Percentiles rank a stretch among this genome's conserved stretches.
Conservation (phyloP, 2,329 filamentous ascomycete species). For the Graphilbum fragrans region DNA sequence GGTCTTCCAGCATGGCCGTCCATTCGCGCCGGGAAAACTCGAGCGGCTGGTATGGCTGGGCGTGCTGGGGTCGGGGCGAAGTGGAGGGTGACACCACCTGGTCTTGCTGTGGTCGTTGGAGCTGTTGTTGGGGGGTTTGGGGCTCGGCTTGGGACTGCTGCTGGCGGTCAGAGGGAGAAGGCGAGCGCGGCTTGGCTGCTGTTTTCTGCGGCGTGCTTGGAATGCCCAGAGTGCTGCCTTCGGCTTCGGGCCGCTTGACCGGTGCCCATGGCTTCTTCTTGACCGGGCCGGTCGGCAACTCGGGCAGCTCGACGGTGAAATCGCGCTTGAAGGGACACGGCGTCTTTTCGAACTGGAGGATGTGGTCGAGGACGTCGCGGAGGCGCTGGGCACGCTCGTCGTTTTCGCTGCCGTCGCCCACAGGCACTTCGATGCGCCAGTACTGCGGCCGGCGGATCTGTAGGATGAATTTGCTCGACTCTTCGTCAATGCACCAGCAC, state of each 20-base stretch:
- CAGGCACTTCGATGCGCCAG: conserved; percentile 80
- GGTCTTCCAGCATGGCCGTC: conserved; percentile 8
- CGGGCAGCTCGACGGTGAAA: conserved; percentile 64
- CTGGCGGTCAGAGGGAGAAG: not conserved
- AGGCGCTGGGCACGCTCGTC: conserved; percentile 51
- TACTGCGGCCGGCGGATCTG: conserved; percentile 74
- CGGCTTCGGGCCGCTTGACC: conserved; percentile 17
- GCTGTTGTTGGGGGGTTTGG: conserved; percentile 5
- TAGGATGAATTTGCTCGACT: conserved; percentile 70
- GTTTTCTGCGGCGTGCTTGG: not conserved
- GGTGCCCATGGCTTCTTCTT: conserved; percentile 61
- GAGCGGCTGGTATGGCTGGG: not conserved
- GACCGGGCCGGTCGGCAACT: conserved; percentile 50
- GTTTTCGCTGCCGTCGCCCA: conserved; percentile 46
- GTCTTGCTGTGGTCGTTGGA: not conserved
- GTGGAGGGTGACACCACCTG: not conserved
- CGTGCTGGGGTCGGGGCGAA: not conserved
- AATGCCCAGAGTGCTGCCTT: conserved; percentile 7
- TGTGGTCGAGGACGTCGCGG: conserved; percentile 55
- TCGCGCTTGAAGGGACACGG: conserved; percentile 71
- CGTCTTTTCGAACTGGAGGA: conserved; percentile 79
- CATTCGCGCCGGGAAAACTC: conserved; percentile 10
- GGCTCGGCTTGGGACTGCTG: conserved; percentile 9
- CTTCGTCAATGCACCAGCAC: conserved; percentile 84
- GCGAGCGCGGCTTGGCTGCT: not conserved